Percentiles rank a stretch among this genome's conserved stretches.
Evolutionary conservation across 345 rosid genomes (phyloP).

Genomic region (Aquilaria sinensis): DNA sequence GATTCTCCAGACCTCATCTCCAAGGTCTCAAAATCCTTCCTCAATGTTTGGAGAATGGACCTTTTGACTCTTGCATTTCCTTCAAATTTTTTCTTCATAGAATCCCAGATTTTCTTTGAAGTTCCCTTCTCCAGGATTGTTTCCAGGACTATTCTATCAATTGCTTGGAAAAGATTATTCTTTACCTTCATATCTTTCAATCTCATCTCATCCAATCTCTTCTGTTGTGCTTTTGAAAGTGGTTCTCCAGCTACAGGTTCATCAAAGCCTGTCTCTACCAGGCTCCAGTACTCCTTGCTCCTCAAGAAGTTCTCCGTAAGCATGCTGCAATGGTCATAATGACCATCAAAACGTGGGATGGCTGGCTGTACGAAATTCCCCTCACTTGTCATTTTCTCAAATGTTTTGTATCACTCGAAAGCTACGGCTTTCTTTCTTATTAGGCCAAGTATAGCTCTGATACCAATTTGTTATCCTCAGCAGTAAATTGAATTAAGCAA

Average conservation of each 20-base stretch:
- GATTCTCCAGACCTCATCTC: background rate
- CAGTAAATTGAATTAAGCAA: no score
- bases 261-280: background rate
- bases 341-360: no score
- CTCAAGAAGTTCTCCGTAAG: no score
- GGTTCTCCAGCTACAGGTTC: background rate
- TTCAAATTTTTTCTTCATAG: background rate
- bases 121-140: background rate
- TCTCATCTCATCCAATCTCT: background rate
- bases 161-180: background rate
- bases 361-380: no score
- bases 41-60: background rate
- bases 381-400: no score
- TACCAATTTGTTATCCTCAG: no score
- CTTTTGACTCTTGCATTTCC: background rate
- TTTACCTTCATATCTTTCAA: slow-evolving; percentile 1
- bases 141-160: background rate
- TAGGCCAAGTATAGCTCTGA: no score
- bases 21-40: background rate
- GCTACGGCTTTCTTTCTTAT: no score
- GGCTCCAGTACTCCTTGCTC: background rate
- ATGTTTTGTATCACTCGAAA: no score
- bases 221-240: background rate
- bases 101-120: background rate
- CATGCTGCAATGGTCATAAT: no score